Base-by-base conservation (phyloP, 2,329 filamentous ascomycete species). In the Aspergillus candidus region DNA sequence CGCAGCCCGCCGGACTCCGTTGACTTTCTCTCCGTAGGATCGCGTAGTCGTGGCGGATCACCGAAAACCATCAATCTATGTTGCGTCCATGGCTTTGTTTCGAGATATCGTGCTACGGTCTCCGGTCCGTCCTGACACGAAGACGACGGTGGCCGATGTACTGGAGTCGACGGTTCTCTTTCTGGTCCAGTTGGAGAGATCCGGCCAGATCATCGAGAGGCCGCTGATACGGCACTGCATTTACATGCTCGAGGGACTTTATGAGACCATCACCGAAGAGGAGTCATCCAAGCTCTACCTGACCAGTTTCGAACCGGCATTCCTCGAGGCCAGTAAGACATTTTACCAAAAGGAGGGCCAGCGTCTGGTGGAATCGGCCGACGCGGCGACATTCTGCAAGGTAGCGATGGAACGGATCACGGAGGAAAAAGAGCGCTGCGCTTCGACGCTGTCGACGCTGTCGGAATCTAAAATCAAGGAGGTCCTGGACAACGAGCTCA, bases 171-270 rank as follows among this genome's bases (percentile, higher is more conserved):
- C 95, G 11, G 78, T 97, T 27, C 76, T 97, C 3, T 90, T 95
- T 51, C 87, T 96, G 68, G 86, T 98, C 52, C 81, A 86, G 49
- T 89, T 96, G 82, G 93, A 97, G 65, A 78, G 93, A 22, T 83
- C 89, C 46, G 93, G 91, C 22, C 89, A 96, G 56, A 79, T 88
- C 11, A 90, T 97, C 48, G 87, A 97, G 64, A 83, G 86, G 54
- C 78, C 80, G 31, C 74, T 95, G 4, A 80, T 97, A 54, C 85
- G 88, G 53, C 84, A 86, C 40, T 91, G 88, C 61, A 79, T 88
- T 3, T 83, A 86, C 55, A 96, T 98, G 89, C 76, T 98, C 5
- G 91, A 94, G 61, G 81, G 81, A 6, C 74, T 98, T 0, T 94
- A 95, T 62, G 86, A 94, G 63, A 83, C 82, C 0, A 80, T 89